A percentile compares a stretch with the other conserved stretches of the same genome.
Conservation (phyloP, 805 yeast species). For the Wickerhamiella cacticola region DNA sequence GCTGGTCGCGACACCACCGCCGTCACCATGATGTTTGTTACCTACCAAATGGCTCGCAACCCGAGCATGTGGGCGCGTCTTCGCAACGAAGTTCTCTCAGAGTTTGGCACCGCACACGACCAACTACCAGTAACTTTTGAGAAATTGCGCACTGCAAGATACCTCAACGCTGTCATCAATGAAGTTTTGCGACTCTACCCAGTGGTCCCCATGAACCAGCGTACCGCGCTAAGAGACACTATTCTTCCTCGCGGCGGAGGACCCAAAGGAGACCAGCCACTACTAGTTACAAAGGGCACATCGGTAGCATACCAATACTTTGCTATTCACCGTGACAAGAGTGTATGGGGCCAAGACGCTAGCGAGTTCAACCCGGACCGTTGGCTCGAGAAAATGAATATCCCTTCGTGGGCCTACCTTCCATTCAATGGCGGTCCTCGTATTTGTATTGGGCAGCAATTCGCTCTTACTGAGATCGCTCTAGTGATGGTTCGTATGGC, state of each 20-base stretch:
- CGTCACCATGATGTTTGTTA: slow-evolving; percentile 31
- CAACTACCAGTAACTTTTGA: slow-evolving; percentile 29
- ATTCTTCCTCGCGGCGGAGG: slow-evolving; percentile 42
- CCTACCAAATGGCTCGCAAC: slow-evolving; percentile 33
- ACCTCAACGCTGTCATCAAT: slow-evolving; percentile 34
- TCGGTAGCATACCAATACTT: slow-evolving; percentile 30
- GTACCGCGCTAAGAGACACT: slow-evolving; percentile 34
- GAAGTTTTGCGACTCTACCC: slow-evolving; percentile 38
- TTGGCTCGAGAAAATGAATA: slow-evolving; percentile 23
- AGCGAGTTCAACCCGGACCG: slow-evolving; percentile 33
- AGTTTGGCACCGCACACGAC: slow-evolving; percentile 23
- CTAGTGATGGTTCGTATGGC: slow-evolving; percentile 13
- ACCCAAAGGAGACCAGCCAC: slow-evolving; percentile 28
- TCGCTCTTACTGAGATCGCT: slow-evolving; percentile 41
- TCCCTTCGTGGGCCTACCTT: slow-evolving; percentile 38
- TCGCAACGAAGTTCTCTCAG: slow-evolving; percentile 22
- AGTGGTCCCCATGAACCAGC: slow-evolving; percentile 36
- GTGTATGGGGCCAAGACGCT: slow-evolving; percentile 34
- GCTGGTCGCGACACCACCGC: slow-evolving; percentile 43
- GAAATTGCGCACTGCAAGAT: slow-evolving; percentile 33
- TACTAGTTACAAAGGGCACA: slow-evolving; percentile 33
- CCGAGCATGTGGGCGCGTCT: slow-evolving; percentile 31
- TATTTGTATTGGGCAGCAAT: slow-evolving; percentile 45
- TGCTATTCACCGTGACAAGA: slow-evolving; percentile 31
- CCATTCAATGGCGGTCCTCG: slow-evolving; percentile 49